These are phyloP conservation scores for Solanum stenotomum DNA, from an alignment of 257 asterid species.

Conservation along the genomic window DNA sequence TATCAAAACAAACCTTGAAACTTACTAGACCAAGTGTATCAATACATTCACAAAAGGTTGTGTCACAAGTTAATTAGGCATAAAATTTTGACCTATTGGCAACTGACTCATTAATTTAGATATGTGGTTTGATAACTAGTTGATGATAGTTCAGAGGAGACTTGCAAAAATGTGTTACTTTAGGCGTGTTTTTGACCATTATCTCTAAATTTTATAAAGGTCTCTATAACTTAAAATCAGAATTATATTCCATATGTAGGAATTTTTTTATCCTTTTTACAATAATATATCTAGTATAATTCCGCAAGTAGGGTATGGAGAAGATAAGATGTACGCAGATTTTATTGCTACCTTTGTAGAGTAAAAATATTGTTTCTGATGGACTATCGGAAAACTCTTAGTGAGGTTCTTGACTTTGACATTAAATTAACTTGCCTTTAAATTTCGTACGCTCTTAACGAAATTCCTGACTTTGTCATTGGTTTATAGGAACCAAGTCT, in stretches of 20 bases:
- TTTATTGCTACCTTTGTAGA: no score
- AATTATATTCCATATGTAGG: background rate
- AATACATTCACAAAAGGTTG: background rate
- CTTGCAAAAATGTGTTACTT: background rate
- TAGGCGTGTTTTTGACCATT: background rate
- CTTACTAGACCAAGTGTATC: background rate
- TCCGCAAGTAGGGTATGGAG: background rate
- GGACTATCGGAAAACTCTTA: no score
- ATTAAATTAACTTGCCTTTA: background rate
- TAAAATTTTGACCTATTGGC: no score
- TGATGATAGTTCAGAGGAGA: background rate
- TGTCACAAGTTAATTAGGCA: background rate
- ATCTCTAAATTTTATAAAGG: background rate
- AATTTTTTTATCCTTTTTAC: background rate
- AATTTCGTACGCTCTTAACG: background rate
- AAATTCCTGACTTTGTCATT: background rate
- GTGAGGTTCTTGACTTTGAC: no score
- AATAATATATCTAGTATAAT: no score
- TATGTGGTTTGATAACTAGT: background rate
- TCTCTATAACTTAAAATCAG: no score
- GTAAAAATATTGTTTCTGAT: no score
- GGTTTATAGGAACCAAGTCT: constrained; percentile 24
- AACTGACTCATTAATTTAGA: background rate
- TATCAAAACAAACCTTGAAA: background rate
- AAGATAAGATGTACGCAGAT: background rate